Evolutionary conservation across 2,329 filamentous ascomycete genomes (phyloP), one percentile per base, ranked within the genome.

Genomic region (Capronia coronata): DNA sequence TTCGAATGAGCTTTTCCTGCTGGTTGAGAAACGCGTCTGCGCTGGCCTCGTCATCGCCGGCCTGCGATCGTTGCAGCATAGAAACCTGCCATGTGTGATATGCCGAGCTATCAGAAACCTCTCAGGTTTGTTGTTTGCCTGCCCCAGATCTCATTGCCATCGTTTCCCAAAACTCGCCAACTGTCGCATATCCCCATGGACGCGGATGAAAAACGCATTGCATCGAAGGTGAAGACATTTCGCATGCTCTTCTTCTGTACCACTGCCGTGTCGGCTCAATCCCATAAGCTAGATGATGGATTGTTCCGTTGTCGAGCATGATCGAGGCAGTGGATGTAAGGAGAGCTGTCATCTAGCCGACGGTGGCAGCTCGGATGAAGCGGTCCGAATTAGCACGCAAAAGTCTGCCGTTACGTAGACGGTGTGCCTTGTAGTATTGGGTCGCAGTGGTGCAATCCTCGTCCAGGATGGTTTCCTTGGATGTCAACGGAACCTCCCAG

Each of bases 331-430:
- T 14, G 40, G 16, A 2, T n/a, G 10, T 43, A 16, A 29, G 40
- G 9, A n/a, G 2, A 6, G 14, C 2, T 1, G 13, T 10, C 11
- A 43, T 30, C n/a, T 30, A 43, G 25, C 40, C 14, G 25, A 43
- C 40, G 13, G 25, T 29, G 40, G 46, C 51, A 10, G 51, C 51
- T 21, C 51, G 51, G 7, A 41, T 46, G 9, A 27, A 43, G 13
- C 39, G 46, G 34, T 37, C 34, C 14, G 13, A 13, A 9, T 49
- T 42, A 39, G 11, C 21, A 21, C 30, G 22, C 21, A 16, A 6
- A 13, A n/a, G 32, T 37, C 29, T 49, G 25, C 39, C 43, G 34
- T 49, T 30, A 11, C 51, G 51, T 22, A 49, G 11, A n/a, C 43
- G 47, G 27, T 45, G 10, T 35, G 44, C 34, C 18, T 27, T n/a